Conservation (phyloP, 192 early-diverging fungal species). For the Coemansia sp. region DNA sequence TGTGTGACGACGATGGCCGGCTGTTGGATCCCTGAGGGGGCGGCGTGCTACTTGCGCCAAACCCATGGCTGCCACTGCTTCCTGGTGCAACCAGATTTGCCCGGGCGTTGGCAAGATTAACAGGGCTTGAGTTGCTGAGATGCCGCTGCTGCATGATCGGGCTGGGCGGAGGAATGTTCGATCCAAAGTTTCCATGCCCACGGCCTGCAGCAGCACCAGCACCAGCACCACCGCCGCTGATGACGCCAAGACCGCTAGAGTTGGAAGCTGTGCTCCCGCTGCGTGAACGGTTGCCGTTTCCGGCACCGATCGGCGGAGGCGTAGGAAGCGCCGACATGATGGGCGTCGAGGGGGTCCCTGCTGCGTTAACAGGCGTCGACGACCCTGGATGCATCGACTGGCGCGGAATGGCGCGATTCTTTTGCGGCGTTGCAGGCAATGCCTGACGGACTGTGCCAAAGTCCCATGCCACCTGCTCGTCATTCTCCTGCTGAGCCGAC, state of each 20-base stretch:
- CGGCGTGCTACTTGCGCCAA: slow-evolving; percentile 32
- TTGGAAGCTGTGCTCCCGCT: slow-evolving; percentile 55
- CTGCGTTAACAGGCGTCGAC: slow-evolving; percentile 5
- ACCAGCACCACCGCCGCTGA: slow-evolving; percentile 16
- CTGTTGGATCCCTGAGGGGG: slow-evolving; percentile 20
- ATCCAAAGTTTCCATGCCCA: slow-evolving; percentile 31
- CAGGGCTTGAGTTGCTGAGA: slow-evolving; percentile 40
- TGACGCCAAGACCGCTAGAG: slow-evolving; percentile 27
- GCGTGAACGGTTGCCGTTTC: slow-evolving; percentile 45
- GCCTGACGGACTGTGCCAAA: slow-evolving; percentile 49
- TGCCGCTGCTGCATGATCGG: slow-evolving; percentile 47
- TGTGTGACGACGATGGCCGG: slow-evolving; percentile 51
- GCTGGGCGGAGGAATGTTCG: slow-evolving; percentile 51
- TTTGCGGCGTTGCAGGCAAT: slow-evolving; percentile 40
- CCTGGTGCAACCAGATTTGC: slow-evolving; percentile 22
- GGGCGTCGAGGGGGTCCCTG: slow-evolving; percentile 25
- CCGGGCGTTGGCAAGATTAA: slow-evolving; percentile 24
- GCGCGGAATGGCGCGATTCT: slow-evolving; percentile 5
- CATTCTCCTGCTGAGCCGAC: slow-evolving; percentile 12
- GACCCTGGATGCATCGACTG: slow-evolving; percentile 4
- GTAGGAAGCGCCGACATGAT: slow-evolving; percentile 49
- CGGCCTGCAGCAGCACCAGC: slow-evolving; percentile 20
- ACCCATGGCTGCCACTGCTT: slow-evolving; percentile 5
- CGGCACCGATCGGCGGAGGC: slow-evolving; percentile 47
- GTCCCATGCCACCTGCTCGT: slow-evolving; percentile 52